Conservation (phyloP, 2,329 filamentous ascomycete species). For the Ophiostoma ulmi region DNA sequence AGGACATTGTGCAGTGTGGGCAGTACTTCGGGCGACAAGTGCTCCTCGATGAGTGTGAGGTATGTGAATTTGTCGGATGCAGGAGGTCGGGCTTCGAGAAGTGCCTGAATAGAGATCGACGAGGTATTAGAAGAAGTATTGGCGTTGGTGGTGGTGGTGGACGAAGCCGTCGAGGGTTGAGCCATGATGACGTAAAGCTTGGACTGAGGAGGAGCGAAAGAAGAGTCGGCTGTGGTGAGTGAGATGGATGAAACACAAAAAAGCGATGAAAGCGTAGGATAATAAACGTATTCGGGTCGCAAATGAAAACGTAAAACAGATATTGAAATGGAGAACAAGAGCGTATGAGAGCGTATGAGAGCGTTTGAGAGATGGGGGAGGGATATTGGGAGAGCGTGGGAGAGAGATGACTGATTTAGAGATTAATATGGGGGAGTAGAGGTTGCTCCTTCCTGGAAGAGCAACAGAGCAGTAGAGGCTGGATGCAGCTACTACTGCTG, state of each 20-base stretch:
- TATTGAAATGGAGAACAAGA: neutral
- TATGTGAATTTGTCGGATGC: constrained; percentile 67
- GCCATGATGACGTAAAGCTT: constrained; percentile 17
- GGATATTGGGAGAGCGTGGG: neutral
- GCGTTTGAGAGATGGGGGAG: neutral
- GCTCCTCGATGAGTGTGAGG: constrained; percentile 70
- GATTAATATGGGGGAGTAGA: neutral
- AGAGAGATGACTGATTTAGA: neutral
- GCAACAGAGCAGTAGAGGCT: neutral
- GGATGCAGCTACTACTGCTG: neutral
- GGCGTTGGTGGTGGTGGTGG: constrained; percentile 26
- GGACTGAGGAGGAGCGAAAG: neutral
- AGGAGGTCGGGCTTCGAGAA: constrained; percentile 47
- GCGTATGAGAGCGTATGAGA: neutral
- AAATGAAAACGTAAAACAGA: neutral
- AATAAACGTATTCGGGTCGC: neutral
- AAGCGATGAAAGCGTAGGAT: neutral
- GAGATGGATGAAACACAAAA: neutral
- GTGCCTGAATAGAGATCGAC: constrained; percentile 42
- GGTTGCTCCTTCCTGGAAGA: neutral
- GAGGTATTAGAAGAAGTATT: constrained; percentile 26
- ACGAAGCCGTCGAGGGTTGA: constrained; percentile 21
- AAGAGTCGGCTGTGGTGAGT: neutral
- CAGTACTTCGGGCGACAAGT: constrained; percentile 61
- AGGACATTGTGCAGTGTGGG: constrained; percentile 58